phyloP scores from a whole-genome alignment of 2,329 filamentous ascomycete genomes.

The Colletotrichum simmondsii region DNA sequence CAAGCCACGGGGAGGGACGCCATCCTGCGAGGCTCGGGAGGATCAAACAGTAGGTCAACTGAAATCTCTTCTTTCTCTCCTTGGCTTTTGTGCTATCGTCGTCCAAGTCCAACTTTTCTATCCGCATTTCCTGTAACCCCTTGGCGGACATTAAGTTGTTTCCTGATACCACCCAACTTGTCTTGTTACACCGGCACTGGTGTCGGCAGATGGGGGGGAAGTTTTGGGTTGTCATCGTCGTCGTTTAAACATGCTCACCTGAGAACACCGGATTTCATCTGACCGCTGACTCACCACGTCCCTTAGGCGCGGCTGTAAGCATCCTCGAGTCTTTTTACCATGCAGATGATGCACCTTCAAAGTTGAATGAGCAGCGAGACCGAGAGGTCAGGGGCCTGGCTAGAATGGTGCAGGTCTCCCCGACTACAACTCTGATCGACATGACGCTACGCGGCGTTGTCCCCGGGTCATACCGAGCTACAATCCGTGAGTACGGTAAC shows the following conservation, averaged over 20 bases:
- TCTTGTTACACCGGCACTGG: constrained; percentile 18
- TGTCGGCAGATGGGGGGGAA: constrained; percentile 4
- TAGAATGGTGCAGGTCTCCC: constrained; percentile 91
- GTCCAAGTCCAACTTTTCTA: background rate
- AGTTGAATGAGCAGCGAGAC: constrained; percentile 47
- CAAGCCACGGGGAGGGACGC: constrained; percentile 92
- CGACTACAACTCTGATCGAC: constrained; percentile 84
- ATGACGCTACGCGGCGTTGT: constrained; percentile 85
- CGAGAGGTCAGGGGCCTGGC: constrained; percentile 84
- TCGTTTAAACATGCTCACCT: constrained; percentile 3
- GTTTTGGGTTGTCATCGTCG: background rate
- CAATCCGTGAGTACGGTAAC: constrained; percentile 86
- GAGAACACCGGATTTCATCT: background rate
- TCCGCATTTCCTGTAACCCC: constrained; percentile 17
- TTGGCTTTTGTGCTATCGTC: background rate
- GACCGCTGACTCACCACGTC: constrained; percentile 18
- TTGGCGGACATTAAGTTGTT: constrained; percentile 26
- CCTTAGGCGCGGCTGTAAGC: constrained; percentile 83
- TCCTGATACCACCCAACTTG: constrained; percentile 17
- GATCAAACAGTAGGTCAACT: constrained; percentile 77
- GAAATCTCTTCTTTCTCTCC: constrained; percentile 20
- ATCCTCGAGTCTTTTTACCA: constrained; percentile 88
- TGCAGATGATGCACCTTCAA: constrained; percentile 48
- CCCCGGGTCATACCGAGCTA: constrained; percentile 85
- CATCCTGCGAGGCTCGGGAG: constrained; percentile 89